phyloP scores from a whole-genome alignment of 129 eudicot genomes.

The Flaveria sonorensis region DNA sequence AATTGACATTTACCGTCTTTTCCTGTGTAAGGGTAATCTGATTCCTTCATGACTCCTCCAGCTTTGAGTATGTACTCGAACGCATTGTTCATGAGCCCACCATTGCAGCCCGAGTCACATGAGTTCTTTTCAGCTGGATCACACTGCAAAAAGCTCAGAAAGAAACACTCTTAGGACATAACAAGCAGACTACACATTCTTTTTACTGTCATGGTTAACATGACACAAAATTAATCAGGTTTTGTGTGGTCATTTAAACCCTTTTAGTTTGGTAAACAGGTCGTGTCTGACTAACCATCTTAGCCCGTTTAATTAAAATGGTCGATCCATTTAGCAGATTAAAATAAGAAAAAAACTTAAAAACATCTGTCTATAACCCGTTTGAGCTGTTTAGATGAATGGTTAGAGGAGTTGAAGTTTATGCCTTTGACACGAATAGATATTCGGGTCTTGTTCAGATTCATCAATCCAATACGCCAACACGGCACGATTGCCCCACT shows the following conservation, averaged over 20 bases:
- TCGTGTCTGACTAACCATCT: background rate
- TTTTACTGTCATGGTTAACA: background rate
- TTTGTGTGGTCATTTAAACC: background rate
- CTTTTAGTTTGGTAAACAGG: background rate
- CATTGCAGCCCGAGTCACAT: conserved; percentile 87
- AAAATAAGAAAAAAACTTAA: background rate
- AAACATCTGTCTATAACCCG: too few species aligned
- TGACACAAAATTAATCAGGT: background rate
- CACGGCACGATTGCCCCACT: too few species aligned
- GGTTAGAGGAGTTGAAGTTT: too few species aligned
- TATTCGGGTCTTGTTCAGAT: background rate
- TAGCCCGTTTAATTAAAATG: background rate
- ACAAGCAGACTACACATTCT: background rate
- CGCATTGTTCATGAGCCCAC: conserved; percentile 92
- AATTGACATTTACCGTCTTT: conserved; percentile 70
- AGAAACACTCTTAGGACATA: conserved; percentile 8
- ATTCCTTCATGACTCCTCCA: conserved; percentile 73
- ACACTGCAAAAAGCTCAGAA: conserved; percentile 48
- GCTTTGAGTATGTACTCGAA: conserved; percentile 73
- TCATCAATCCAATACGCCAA: background rate
- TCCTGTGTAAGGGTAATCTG: conserved; percentile 91
- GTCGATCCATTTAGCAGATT: background rate
- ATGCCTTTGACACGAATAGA: too few species aligned
- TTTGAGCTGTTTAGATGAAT: too few species aligned
- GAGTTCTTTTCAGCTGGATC: conserved; percentile 65